Evolutionary conservation across 2,329 filamentous ascomycete genomes (phyloP).

Genomic region (Daldinia eschscholtzii): DNA sequence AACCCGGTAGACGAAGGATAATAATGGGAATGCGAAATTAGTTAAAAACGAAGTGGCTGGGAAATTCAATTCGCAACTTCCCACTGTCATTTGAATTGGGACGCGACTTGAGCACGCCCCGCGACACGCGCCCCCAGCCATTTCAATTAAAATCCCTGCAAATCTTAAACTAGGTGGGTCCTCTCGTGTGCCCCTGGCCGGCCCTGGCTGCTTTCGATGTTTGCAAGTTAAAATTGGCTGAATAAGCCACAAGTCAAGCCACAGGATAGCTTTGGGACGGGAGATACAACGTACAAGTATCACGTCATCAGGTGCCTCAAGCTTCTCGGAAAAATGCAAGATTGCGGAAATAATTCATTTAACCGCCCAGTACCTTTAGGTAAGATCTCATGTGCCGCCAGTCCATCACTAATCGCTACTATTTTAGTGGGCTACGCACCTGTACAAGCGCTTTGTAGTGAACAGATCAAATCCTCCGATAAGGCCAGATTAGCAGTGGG

Average conservation of each 20-base stretch:
- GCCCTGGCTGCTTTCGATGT: neutral
- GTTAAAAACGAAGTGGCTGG: conserved; percentile 50
- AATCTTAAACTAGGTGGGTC: conserved; percentile 2
- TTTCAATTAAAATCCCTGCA: conserved; percentile 52
- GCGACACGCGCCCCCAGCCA: conserved; percentile 47
- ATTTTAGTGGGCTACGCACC: conserved; percentile 2
- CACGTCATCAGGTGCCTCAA: conserved; percentile 1
- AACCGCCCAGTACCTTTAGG: conserved; percentile 13
- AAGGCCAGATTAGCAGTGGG: conserved; percentile 44
- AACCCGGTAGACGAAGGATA: conserved; percentile 36
- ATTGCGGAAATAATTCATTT: conserved; percentile 26
- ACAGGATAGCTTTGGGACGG: neutral
- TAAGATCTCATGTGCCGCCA: conserved; percentile 1
- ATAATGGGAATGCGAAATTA: conserved; percentile 35
- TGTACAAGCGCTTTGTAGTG: neutral
- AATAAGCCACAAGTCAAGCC: conserved; percentile 8
- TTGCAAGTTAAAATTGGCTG: neutral
- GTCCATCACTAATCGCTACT: conserved; percentile 8
- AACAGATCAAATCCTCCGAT: conserved; percentile 38
- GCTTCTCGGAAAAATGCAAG: conserved; percentile 3
- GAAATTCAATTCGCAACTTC: conserved; percentile 35
- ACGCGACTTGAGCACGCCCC: conserved; percentile 37
- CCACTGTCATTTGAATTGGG: conserved; percentile 13
- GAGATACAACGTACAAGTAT: neutral
- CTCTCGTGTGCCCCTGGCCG: neutral